Percentiles rank a stretch among this genome's conserved stretches.
Evolutionary conservation across 2,329 filamentous ascomycete species (phyloP).

Genomic region (Beauveria asiatica): DNA sequence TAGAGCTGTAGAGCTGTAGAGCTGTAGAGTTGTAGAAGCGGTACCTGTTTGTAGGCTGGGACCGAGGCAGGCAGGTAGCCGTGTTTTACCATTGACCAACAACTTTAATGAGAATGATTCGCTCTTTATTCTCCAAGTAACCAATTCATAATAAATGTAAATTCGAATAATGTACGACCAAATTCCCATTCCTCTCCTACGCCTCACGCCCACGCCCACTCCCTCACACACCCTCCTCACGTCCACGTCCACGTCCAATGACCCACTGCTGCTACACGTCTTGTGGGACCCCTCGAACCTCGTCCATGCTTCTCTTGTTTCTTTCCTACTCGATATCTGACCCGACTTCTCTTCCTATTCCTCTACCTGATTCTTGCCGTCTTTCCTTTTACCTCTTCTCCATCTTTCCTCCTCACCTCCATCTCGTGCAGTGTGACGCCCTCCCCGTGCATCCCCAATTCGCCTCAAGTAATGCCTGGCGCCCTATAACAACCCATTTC

Average conservation of each 20-base stretch:
- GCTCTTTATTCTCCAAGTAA: too few relatives aligned
- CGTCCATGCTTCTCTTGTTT: slow-evolving; percentile 9
- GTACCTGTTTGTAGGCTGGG: too few relatives aligned
- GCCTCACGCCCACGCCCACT: not conserved
- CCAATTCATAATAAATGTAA: too few relatives aligned
- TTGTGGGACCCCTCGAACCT: slow-evolving; percentile 9
- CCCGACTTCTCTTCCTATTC: not conserved
- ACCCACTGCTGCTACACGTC: slow-evolving; percentile 12
- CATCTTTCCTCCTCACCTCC: not conserved
- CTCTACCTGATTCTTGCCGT: not conserved
- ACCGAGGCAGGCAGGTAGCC: too few relatives aligned
- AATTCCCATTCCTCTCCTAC: not conserved
- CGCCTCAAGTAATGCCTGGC: slow-evolving; percentile 7
- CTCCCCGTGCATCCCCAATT: not conserved
- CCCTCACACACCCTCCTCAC: not conserved
- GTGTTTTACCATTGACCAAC: too few relatives aligned
- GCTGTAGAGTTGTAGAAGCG: too few relatives aligned
- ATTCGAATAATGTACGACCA: not conserved
- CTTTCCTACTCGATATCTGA: slow-evolving; percentile 4
- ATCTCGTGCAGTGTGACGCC: not conserved
- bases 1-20: too few relatives aligned
- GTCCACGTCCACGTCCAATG: slow-evolving; percentile 6
- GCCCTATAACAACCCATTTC: slow-evolving; percentile 2
- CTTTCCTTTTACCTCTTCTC: not conserved
- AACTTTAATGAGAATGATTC: too few relatives aligned